Conservation (phyloP, 768 basidiomycete species). For the Suillus subalutaceus region DNA sequence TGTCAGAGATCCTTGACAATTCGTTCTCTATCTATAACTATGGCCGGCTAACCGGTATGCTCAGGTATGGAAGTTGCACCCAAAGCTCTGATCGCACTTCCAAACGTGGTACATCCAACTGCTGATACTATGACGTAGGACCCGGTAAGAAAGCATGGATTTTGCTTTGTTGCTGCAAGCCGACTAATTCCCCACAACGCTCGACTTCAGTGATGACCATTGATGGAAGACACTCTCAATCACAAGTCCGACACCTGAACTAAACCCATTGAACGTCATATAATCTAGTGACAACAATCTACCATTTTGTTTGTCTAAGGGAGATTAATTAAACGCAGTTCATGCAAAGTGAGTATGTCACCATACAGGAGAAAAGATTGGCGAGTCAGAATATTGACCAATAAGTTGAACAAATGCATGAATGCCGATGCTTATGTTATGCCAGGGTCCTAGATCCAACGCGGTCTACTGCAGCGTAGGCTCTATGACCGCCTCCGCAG, state of each 20-base stretch:
- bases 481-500: slow-evolving; percentile 45
- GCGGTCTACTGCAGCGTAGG: not conserved
- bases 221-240: not conserved
- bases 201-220: not conserved
- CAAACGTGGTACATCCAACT: not conserved
- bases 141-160: not conserved
- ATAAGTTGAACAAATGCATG: not conserved
- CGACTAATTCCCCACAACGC: too few species aligned
- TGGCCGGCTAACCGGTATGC: not conserved
- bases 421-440: not conserved
- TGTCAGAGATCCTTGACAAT: not conserved
- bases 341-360: not conserved
- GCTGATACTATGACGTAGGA: not conserved
- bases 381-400: not conserved
- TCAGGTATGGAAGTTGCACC: not conserved
- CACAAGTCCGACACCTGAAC: not conserved
- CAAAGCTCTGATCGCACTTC: not conserved
- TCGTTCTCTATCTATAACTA: not conserved
- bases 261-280: not conserved
- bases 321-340: not conserved
- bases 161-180: not conserved
- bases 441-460: not conserved
- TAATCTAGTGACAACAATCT: not conserved
- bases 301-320: not conserved
- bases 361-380: not conserved